A percentile compares a stretch with the other conserved stretches of the same genome.
Conservation (phyloP, 345 rosid genomes). For the Linum lewisii region DNA sequence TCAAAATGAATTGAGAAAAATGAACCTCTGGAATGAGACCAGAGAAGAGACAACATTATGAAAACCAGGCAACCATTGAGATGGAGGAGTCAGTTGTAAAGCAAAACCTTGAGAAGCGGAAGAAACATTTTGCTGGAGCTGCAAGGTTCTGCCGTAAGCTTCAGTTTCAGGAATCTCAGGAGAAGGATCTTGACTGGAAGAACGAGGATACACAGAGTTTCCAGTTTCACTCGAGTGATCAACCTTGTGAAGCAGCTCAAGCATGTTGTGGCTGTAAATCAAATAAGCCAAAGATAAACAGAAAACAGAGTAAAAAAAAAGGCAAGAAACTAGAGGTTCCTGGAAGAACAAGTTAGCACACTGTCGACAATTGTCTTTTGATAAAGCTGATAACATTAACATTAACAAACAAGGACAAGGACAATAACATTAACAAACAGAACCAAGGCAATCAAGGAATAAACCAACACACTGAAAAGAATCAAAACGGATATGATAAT, state of each 20-base stretch:
- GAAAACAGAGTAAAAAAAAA: neutral
- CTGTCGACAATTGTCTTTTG: neutral
- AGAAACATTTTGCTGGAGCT: constrained; percentile 40
- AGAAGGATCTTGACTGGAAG: constrained; percentile 31
- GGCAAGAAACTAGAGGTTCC: neutral
- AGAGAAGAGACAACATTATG: constrained; percentile 31
- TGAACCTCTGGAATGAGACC: constrained; percentile 24
- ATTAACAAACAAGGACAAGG: neutral
- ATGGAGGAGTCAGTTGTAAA: constrained; percentile 73
- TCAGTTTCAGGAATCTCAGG: constrained; percentile 39
- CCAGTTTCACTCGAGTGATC: constrained; percentile 48
- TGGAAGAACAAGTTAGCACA: neutral
- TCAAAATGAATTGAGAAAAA: constrained; percentile 21
- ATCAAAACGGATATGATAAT: neutral
- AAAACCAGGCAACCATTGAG: constrained; percentile 40
- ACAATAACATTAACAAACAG: neutral
- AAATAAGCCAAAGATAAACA: neutral
- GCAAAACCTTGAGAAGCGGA: constrained; percentile 68
- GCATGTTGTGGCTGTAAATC: constrained; percentile 73
- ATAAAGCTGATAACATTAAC: neutral
- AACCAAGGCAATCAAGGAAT: neutral
- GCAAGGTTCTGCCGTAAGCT: constrained; percentile 47
- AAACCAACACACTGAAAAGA: neutral
- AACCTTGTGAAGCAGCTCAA: constrained; percentile 88
- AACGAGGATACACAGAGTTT: constrained; percentile 33